Base-by-base conservation (phyloP, 1,284 basidiomycete genomes). In the Ustilago sp. region DNA sequence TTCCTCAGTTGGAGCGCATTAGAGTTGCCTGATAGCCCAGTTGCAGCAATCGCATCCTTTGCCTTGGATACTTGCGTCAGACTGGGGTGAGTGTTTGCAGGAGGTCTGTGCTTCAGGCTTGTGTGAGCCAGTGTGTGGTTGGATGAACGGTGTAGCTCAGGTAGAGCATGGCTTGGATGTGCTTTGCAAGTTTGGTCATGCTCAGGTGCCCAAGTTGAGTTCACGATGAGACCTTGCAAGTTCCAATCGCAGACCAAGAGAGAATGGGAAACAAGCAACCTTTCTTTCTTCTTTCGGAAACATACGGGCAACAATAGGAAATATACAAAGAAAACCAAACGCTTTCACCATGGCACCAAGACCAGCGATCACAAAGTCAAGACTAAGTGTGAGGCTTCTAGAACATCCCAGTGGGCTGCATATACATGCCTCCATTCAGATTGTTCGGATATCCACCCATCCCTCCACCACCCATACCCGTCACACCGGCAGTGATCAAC, bases 401-500 rank as follows among this genome's bases (percentile, higher is more conserved):
- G 28, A 73, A 73, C 71, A 73, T 73, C 36, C 73, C 73, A 15
- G 73, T 70, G 7, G 73, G 63, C 64, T 75, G 73, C 63, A 64
- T 61, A 41, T 76, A 76, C 64, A 76, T 71, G n/a, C 74, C 74
- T 7, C 74, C 74, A 59, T 77, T 77, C 15, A 77, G 23, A 56
- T 77, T 77, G 45, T 68, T 68, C 23, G 74, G 74, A 48, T 77
- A 72, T 1, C 59, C 63, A 35, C 41, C 23, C 2, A 48, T 58
- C 2, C 53, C 56, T 2, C 23, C 48, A 7, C 38, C 62, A 31
- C 36, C 56, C 43, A 68, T 13, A 2, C 74, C 74, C 0, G 75
- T 75, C 0, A 63, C 62, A n/a, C 59, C 79, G 5, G 79, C 76
- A 3, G 79, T 79, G 62, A 80, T 80, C 31, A 80, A 57, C 51